These are phyloP conservation scores for Calonectria hawksworthii DNA, from an alignment of 2,329 filamentous ascomycete genomes.

Conservation along the genomic window DNA sequence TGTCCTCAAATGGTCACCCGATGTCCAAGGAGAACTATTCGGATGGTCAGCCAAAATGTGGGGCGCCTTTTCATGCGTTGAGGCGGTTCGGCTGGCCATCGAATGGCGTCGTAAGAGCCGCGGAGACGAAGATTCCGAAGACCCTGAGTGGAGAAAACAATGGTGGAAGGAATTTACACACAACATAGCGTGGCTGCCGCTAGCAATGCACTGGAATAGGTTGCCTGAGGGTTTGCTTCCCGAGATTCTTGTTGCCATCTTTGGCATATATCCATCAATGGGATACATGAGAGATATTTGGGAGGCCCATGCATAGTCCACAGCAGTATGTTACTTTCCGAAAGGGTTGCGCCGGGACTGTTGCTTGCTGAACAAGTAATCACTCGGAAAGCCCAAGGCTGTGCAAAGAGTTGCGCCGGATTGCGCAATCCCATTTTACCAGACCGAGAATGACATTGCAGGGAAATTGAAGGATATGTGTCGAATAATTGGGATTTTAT, in stretches of 20 bases:
- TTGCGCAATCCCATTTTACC: not conserved
- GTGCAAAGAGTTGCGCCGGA: not conserved
- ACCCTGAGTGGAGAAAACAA: conserved; percentile 10
- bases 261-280: conserved; percentile 18
- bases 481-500: not conserved
- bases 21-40: conserved; percentile 10
- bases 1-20: conserved; percentile 13
- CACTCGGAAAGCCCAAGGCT: not conserved
- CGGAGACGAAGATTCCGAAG: not conserved
- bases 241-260: conserved; percentile 13
- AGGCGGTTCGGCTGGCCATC: not conserved
- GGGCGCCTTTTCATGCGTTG: conserved; percentile 17
- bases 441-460: not conserved
- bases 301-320: conserved; percentile 1
- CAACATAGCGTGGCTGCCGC: conserved; percentile 18
- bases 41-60: conserved; percentile 17
- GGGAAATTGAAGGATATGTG: too few species aligned
- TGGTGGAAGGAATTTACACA: conserved; percentile 21
- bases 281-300: conserved; percentile 24
- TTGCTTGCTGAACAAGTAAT: not conserved
- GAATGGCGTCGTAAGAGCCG: conserved; percentile 9
- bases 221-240: conserved; percentile 18
- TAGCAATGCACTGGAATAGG: conserved; percentile 25
- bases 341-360: not conserved
- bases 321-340: not conserved